Base-by-base conservation (phyloP, 2,329 filamentous ascomycete species). In the Ophiocordyceps camponoti-saundersi region DNA sequence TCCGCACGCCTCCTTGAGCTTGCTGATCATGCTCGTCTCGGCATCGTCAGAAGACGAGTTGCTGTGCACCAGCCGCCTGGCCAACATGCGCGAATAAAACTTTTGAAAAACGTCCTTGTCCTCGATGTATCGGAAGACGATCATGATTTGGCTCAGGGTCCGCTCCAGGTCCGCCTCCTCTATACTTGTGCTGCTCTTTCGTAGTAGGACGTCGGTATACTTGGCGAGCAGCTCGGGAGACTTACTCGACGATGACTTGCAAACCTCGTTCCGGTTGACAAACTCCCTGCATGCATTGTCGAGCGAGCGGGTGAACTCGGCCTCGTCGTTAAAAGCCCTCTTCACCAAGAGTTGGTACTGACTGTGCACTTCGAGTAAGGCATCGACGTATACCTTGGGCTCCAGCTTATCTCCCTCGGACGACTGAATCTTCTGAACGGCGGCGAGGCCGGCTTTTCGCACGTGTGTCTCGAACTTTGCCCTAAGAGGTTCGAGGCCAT, bases 101-200 rank as follows among this genome's bases (percentile, higher is more conserved):
- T 96, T 98, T 65, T 96, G 92, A 75, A 98, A 98, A 6, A 98
- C 93, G 59, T 98, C 92, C 72, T 98, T 98, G 67, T 98, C 93
- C 62, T 98, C 92, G 52, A 98, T 96, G 65, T 98, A 98, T 69
- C 96, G 96, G 77, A 98, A 98, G 47, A 98, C 87, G 1, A 90
- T 95, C 92, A 98, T 98, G 57, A 98, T 92, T 62, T 95, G 86
- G 20, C 79, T 80, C 29, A 96, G 70, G 30, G 87, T 83, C 53
- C 83, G 82, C 66, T 98, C 92, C 56, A 96, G 75, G 59, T 98
- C 90, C 30, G 85, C 83, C 60, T 98, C 92, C 60, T 96, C 92
- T 15, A 88, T 86, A 56, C 88, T 87, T 55, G 89, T 93, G 29
- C 84, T 85, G 54, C 86, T 90, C 72, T 95, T 95, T 65, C 92